Conservation (phyloP, 805 yeast genomes). For the Nakazawaea wyomingensis region DNA sequence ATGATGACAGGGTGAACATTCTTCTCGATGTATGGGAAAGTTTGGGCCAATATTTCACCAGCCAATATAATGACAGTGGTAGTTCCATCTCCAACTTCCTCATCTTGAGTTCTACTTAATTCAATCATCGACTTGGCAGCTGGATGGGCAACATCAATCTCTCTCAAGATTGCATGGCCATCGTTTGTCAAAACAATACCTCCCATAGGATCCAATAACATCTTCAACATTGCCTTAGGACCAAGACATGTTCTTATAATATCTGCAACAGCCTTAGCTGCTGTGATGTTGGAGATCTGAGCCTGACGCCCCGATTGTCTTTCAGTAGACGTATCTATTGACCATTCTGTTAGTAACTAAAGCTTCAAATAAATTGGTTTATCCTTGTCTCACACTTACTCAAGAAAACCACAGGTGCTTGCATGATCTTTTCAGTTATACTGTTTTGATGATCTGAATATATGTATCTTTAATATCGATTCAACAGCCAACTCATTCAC, state of each 20-base stretch:
- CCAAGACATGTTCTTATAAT: conserved; percentile 97
- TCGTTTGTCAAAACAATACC: conserved; percentile 97
- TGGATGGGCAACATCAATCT: conserved; percentile 96
- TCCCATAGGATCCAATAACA: conserved; percentile 95
- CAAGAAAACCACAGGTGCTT: conserved; percentile 81
- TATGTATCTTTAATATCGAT: no score
- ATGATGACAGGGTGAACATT: conserved; percentile 96
- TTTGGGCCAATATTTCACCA: conserved; percentile 93
- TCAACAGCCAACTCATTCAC: no score
- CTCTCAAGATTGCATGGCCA: conserved; percentile 97
- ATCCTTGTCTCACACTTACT: no score
- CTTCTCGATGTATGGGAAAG: conserved; percentile 90
- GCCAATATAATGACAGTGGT: conserved; percentile 96
- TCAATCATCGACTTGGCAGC: conserved; percentile 99
- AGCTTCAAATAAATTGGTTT: no score
- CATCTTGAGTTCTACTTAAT: conserved; percentile 94
- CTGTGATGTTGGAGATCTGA: conserved; percentile 93
- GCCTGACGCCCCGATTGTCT: conserved; percentile 97
- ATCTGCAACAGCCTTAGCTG: conserved; percentile 99
- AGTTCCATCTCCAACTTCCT: conserved; percentile 98
- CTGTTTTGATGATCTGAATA: no score
- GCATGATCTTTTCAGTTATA: no score
- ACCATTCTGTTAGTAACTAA: not conserved
- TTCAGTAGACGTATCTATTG: conserved; percentile 74
- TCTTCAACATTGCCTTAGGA: conserved; percentile 98